Conservation (phyloP, 257 asterid species). For the Misopates orontium region DNA sequence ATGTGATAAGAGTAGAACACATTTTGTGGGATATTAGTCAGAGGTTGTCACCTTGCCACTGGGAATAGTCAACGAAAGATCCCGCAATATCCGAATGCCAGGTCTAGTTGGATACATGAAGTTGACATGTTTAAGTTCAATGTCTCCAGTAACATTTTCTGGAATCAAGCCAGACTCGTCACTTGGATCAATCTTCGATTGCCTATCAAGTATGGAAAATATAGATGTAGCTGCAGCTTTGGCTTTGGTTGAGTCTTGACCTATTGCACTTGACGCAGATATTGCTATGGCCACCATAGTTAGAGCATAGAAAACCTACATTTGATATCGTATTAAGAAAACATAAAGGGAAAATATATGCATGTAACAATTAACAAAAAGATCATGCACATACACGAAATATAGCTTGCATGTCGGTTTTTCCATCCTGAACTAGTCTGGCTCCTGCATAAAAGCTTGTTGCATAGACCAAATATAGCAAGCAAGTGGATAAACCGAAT, state of each 20-base stretch:
- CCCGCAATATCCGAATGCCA: constrained; percentile 44
- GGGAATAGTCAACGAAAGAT: constrained; percentile 48
- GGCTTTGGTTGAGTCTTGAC: constrained; percentile 64
- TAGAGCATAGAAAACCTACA: constrained; percentile 68
- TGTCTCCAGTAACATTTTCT: constrained; percentile 55
- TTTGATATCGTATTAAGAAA: background rate
- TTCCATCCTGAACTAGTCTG: constrained; percentile 53
- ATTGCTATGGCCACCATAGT: constrained; percentile 58
- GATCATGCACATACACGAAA: constrained; percentile 49
- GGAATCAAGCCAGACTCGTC: constrained; percentile 56
- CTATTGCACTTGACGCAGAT: constrained; percentile 46
- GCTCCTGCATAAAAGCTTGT: constrained; percentile 72
- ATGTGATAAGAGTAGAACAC: no score
- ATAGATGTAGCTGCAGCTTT: constrained; percentile 61
- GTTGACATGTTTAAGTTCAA: constrained; percentile 49
- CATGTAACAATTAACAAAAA: background rate
- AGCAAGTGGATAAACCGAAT: constrained; percentile 49
- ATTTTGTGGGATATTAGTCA: no score
- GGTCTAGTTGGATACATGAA: constrained; percentile 73
- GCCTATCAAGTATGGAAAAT: constrained; percentile 55
- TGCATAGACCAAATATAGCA: constrained; percentile 54
- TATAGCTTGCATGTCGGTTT: constrained; percentile 43
- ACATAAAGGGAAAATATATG: background rate
- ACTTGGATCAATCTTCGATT: constrained; percentile 59
- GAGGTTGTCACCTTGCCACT: constrained; percentile 58